A percentile compares a stretch with the other conserved stretches of the same genome.
Evolutionary conservation across 2,329 filamentous ascomycete species (phyloP).

Genomic region (Harringtonia lauricola): DNA sequence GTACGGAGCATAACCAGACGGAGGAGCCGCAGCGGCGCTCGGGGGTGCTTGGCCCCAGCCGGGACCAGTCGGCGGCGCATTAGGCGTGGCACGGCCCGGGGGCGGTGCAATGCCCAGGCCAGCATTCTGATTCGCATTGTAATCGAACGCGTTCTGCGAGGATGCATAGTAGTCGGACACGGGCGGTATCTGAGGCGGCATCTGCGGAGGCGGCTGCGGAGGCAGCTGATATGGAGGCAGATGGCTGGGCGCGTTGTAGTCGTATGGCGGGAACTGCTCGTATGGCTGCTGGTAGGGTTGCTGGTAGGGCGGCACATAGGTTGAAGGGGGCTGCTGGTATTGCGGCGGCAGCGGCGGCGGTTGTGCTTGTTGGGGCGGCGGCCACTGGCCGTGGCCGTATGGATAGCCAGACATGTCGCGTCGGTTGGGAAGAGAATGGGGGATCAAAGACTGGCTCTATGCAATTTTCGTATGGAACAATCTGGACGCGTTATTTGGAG

Average conservation of each 20-base stretch:
- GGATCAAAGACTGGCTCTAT: background rate
- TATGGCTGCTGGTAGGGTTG: constrained; percentile 6
- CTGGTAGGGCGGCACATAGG: constrained; percentile 13
- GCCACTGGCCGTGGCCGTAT: constrained; percentile 20
- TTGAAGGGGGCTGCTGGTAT: background rate
- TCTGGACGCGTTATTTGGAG: background rate
- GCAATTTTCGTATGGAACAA: background rate
- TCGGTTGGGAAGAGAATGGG: background rate
- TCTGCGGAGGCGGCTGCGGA: background rate
- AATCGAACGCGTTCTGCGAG: constrained; percentile 24
- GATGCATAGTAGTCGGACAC: constrained; percentile 15
- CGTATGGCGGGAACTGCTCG: background rate
- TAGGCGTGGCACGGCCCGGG: background rate
- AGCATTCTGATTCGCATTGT: constrained; percentile 26
- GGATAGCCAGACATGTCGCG: constrained; percentile 27
- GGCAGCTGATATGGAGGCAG: background rate
- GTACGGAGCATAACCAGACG: background rate
- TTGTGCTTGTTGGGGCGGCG: constrained; percentile 3
- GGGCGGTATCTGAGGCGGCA: background rate
- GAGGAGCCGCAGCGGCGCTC: background rate
- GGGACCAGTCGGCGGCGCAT: background rate
- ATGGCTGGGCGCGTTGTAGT: background rate
- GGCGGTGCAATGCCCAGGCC: constrained; percentile 23
- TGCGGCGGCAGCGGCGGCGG: background rate
- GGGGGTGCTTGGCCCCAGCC: background rate